Percentiles rank a stretch among this genome's conserved stretches.
phyloP scores from a whole-genome alignment of 305 asterid genomes.

The Fraxinus nigra region DNA sequence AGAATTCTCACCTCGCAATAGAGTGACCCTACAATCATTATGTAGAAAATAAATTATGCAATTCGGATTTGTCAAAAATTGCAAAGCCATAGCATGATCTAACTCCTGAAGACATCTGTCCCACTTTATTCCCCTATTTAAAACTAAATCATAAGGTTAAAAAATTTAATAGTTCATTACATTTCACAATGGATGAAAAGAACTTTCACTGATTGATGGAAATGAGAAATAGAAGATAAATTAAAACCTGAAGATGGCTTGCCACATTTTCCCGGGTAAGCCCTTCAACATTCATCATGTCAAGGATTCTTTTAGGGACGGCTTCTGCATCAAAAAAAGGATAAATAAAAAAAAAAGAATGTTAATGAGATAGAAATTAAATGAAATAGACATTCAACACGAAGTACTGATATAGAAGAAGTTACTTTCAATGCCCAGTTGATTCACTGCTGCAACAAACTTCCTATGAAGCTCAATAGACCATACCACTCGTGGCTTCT shows the following conservation, averaged over 20 bases:
- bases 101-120: background rate
- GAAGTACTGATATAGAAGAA: background rate
- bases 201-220: background rate
- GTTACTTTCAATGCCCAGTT: constrained; percentile 62
- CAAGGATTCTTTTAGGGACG: constrained; percentile 96
- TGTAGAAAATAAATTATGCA: background rate
- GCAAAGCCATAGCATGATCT: background rate
- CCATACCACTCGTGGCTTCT: constrained; percentile 80
- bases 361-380: background rate
- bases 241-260: constrained; percentile 90
- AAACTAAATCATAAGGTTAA: background rate
- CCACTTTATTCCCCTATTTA: background rate
- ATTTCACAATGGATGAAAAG: constrained; percentile 1
- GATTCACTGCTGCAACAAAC: constrained; percentile 69
- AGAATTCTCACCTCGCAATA: background rate
- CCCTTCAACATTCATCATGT: constrained; percentile 93
- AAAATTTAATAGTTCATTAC: background rate
- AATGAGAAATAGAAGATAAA: constrained; percentile 13
- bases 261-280: constrained; percentile 97
- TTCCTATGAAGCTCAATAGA: constrained; percentile 66
- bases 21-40: background rate
- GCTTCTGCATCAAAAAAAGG: constrained; percentile 61
- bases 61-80: background rate
- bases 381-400: constrained; percentile 4
- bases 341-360: background rate